phyloP scores from a whole-genome alignment of 192 early-diverging fungal species.

The Entomortierella parvispora region DNA sequence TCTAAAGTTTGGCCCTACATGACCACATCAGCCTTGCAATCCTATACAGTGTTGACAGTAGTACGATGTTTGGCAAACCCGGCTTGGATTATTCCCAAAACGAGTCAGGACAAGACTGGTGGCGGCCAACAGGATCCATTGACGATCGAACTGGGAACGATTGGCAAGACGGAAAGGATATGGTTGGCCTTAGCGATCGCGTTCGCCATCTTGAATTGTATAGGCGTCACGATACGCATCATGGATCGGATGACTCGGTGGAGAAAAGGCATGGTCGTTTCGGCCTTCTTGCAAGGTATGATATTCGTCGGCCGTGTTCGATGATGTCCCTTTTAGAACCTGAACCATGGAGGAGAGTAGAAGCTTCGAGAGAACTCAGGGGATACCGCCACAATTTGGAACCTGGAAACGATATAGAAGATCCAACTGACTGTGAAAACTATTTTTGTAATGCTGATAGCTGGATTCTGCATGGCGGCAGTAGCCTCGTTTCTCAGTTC shows the following conservation, averaged over 20 bases:
- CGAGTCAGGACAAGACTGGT: constrained; percentile 20
- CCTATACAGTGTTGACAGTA: constrained; percentile 33
- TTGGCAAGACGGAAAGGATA: constrained; percentile 10
- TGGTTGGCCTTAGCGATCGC: constrained; percentile 11
- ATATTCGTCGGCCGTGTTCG: neutral
- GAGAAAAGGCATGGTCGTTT: constrained; percentile 6
- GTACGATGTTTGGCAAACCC: constrained; percentile 40
- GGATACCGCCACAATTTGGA: too few relatives aligned
- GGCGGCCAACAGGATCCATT: constrained; percentile 1
- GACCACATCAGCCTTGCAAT: constrained; percentile 14
- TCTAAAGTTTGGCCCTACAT: constrained; percentile 23
- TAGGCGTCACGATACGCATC: constrained; percentile 30
- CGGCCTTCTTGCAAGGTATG: constrained; percentile 31
- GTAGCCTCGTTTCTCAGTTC: constrained; percentile 11
- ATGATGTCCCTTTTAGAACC: too few relatives aligned
- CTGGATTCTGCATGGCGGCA: constrained; percentile 22
- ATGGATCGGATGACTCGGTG: constrained; percentile 37
- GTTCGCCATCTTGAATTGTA: constrained; percentile 29
- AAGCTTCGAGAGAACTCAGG: neutral
- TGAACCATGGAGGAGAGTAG: too few relatives aligned
- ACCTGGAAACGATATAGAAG: too few relatives aligned
- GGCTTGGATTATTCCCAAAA: constrained; percentile 25
- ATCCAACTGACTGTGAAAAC: too few relatives aligned
- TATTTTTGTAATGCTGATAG: too few relatives aligned
- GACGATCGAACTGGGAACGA: neutral